phyloP scores from a whole-genome alignment of 768 basidiomycete genomes.

The Terana coerulea region DNA sequence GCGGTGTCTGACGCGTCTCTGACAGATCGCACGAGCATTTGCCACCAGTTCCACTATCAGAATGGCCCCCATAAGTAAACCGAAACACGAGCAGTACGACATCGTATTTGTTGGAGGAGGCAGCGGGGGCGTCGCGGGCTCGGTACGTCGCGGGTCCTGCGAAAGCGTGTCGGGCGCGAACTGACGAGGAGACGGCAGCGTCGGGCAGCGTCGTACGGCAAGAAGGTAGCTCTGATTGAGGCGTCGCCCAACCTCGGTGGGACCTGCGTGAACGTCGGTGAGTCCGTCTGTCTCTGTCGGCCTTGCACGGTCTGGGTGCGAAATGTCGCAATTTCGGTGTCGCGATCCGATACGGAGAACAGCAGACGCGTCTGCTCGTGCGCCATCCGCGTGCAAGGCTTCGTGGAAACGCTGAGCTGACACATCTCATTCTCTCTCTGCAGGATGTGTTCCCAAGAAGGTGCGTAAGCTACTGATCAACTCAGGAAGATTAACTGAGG shows the following conservation, averaged over 20 bases:
- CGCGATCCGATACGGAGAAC: background rate
- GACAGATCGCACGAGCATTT: constrained; percentile 35
- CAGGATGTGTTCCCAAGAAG: constrained; percentile 98
- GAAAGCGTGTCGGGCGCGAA: background rate
- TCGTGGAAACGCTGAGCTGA: background rate
- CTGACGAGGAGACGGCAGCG: constrained; percentile 46
- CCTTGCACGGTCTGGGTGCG: background rate
- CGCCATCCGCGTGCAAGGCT: background rate
- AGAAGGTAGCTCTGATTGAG: constrained; percentile 91
- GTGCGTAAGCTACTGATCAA: constrained; percentile 32
- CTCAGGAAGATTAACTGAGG: background rate
- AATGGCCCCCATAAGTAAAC: constrained; percentile 73
- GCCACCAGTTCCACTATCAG: constrained; percentile 41
- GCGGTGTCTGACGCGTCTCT: background rate
- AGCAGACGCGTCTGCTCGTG: background rate
- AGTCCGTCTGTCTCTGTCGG: constrained; percentile 27
- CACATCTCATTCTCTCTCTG: background rate
- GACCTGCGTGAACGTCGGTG: constrained; percentile 97
- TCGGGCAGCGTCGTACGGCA: constrained; percentile 87
- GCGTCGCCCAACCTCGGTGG: constrained; percentile 74
- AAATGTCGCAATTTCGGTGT: background rate
- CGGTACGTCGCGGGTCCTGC: constrained; percentile 45
- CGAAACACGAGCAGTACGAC: constrained; percentile 69
- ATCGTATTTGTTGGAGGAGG: constrained; percentile 90
- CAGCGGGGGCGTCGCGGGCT: constrained; percentile 86